Base-by-base conservation (phyloP, 208 protist genomes). In the Vickermania ingenoplastis region DNA sequence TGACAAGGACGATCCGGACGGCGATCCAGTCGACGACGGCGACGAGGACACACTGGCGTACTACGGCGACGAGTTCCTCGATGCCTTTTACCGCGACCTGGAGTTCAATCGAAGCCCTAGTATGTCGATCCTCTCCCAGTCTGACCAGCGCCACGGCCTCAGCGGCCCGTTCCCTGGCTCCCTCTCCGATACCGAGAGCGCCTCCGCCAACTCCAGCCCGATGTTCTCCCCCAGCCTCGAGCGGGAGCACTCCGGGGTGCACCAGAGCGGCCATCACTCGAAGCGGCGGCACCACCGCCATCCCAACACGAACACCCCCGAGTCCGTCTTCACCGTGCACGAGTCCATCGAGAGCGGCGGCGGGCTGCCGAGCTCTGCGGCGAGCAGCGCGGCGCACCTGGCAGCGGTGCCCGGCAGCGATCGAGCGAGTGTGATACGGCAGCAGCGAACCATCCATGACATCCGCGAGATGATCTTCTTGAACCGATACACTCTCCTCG, bases 401-500 rank as follows among this genome's bases (percentile, higher is more conserved):
- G n/a, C n/a, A n/a, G n/a, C n/a, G n/a, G n/a, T n/a, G n/a, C n/a
- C n/a, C n/a, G 11, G 7, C 11, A 45, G 36, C 17, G 36, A 45
- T 45, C 36, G 36, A 45, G 36, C 36, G 11, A 67, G 63, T 31
- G 73, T 82, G 14, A 5, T 66, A 1, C 31, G 71, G 11, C 80
- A 89, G 63, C 64, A 81, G 17, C 68, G 78, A 45, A 74, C 75
- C 11, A 51, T 91, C 3, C 67, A 76, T 30, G 57, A 72, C 28
- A 70, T 95, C 13, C 75, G 73, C 26, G 85, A 91, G 41, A 53
- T 83, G 21, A 85, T 92, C 48, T 92, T 75, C 61, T 55, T 75
- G 22, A 75, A 92, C 41, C 78, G 82, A 21, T 86, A 92, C 69
- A 73, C 77, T 3, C 70, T 95, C 14, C 69, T 95, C 22, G 70